These are phyloP conservation scores for Aspergillus sclerotiicarbonarius DNA, from an alignment of 495 filamentous ascomycete genomes.

Conservation along the genomic window DNA sequence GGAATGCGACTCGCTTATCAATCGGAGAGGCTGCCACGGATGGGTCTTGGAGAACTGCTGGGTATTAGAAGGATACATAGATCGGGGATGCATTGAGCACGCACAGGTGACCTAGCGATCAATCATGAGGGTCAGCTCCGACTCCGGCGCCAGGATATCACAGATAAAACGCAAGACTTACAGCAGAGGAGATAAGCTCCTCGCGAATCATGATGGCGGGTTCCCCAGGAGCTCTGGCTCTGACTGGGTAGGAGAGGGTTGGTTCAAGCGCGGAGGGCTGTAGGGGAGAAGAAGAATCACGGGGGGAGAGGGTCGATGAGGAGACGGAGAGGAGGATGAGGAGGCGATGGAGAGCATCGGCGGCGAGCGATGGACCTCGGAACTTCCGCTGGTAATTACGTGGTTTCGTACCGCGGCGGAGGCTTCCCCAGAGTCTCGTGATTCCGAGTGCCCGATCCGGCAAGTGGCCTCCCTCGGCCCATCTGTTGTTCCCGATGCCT, in stretches of 20 bases:
- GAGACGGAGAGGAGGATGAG: conserved; percentile 13
- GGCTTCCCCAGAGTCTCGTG: conserved; percentile 45
- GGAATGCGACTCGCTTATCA: conserved; percentile 88
- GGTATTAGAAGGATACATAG: conserved; percentile 21
- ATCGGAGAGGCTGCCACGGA: conserved; percentile 85
- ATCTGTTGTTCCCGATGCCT: conserved; percentile 14
- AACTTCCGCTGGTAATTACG: conserved; percentile 20
- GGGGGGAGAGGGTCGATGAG: conserved; percentile 12
- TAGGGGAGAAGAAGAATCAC: conserved; percentile 8
- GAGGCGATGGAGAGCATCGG: conserved; percentile 14
- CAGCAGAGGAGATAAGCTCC: conserved; percentile 80
- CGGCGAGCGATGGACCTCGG: conserved; percentile 39
- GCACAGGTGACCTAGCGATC: conserved; percentile 41
- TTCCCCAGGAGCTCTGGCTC: conserved; percentile 13
- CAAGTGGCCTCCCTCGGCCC: not conserved
- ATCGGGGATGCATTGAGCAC: conserved; percentile 14
- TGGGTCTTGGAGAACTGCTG: conserved; percentile 85
- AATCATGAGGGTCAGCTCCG: conserved; percentile 19
- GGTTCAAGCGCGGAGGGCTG: not conserved
- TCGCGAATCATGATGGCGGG: conserved; percentile 68
- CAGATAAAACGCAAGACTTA: conserved; percentile 41
- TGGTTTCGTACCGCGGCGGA: conserved; percentile 11
- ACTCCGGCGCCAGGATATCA: conserved; percentile 12
- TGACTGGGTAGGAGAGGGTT: conserved; percentile 15
- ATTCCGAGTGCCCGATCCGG: conserved; percentile 11